These are phyloP conservation scores for Colletotrichum limetticola DNA, from an alignment of 2,329 filamentous ascomycete species.

Conservation along the genomic window DNA sequence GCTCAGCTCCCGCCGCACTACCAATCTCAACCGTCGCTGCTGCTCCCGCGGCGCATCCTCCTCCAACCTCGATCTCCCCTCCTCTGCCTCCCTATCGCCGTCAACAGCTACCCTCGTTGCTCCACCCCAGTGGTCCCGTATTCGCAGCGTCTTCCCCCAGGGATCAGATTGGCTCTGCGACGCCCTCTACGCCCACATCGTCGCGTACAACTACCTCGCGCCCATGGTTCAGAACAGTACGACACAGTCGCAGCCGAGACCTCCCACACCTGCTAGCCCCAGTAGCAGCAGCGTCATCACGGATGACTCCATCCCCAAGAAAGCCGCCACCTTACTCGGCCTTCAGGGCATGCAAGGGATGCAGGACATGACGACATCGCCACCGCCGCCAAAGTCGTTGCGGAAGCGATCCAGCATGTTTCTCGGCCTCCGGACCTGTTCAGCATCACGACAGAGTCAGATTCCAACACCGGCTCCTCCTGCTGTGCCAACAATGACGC, in stretches of 20 bases:
- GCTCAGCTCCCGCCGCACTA: slow-evolving; percentile 29
- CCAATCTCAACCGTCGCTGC: slow-evolving; percentile 9
- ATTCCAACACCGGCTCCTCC: slow-evolving; percentile 13
- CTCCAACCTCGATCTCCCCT: slow-evolving; percentile 18
- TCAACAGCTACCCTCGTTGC: slow-evolving; percentile 25
- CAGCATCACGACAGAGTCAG: slow-evolving; percentile 23
- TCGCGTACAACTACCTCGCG: slow-evolving; percentile 68
- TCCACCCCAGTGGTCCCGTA: slow-evolving; percentile 51
- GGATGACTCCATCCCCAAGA: slow-evolving; percentile 55
- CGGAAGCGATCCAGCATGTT: slow-evolving; percentile 32
- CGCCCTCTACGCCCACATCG: slow-evolving; percentile 67
- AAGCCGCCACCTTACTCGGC: slow-evolving; percentile 63
- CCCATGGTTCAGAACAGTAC: slow-evolving; percentile 37
- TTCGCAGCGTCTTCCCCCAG: slow-evolving; percentile 63
- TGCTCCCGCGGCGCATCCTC: slow-evolving; percentile 17
- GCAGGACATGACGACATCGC: background rate
- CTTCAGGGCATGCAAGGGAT: slow-evolving; percentile 44
- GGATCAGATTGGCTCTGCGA: slow-evolving; percentile 67
- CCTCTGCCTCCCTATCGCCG: background rate
- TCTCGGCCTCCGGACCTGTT: slow-evolving; percentile 8
- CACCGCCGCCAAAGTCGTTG: slow-evolving; percentile 39
- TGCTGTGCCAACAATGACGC: background rate
- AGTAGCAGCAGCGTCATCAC: slow-evolving; percentile 23
- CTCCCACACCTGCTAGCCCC: slow-evolving; percentile 25
- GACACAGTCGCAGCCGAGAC: background rate